Conservation (phyloP, 177 flowering plant species). For the Vitis hybrid region DNA sequence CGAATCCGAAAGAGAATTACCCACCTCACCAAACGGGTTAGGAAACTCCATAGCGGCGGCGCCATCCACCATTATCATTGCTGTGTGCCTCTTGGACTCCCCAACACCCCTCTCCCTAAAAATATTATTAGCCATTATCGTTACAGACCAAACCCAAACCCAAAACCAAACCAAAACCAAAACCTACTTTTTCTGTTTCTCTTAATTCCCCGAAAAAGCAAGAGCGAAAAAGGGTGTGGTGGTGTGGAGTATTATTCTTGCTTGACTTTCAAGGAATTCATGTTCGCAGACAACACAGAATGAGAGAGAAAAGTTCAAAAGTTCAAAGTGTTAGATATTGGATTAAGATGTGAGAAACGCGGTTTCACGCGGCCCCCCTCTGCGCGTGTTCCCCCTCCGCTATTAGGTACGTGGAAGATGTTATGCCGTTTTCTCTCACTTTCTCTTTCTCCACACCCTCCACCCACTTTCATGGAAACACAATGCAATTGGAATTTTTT, state of each 20-base stretch:
- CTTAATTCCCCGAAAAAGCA: background rate
- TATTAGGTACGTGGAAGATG: too few species aligned
- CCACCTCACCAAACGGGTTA: slow-evolving; percentile 39
- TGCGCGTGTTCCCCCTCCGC: too few species aligned
- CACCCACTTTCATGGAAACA: too few species aligned
- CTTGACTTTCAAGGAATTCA: slow-evolving; percentile 24
- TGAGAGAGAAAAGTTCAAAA: background rate
- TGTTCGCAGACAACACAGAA: background rate
- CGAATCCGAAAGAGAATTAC: slow-evolving; percentile 31
- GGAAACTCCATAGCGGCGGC: slow-evolving; percentile 7
- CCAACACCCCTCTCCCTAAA: slow-evolving; percentile 16
- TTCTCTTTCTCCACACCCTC: too few species aligned
- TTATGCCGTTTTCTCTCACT: too few species aligned
- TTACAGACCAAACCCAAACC: background rate
- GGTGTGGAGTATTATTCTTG: slow-evolving; percentile 10
- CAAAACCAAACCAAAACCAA: too few species aligned
- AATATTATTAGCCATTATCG: slow-evolving; percentile 8
- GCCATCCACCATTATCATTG: too few species aligned
- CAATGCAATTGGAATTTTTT: too few species aligned
- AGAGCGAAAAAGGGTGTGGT: background rate
- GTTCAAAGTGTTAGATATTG: too few species aligned
- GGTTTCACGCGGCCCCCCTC: too few species aligned
- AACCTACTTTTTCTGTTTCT: background rate
- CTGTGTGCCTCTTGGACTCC: slow-evolving; percentile 11
- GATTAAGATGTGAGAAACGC: too few species aligned